Base-by-base conservation (phyloP, 176 grass and related monocot species). In the Coix lacrymajobi region DNA sequence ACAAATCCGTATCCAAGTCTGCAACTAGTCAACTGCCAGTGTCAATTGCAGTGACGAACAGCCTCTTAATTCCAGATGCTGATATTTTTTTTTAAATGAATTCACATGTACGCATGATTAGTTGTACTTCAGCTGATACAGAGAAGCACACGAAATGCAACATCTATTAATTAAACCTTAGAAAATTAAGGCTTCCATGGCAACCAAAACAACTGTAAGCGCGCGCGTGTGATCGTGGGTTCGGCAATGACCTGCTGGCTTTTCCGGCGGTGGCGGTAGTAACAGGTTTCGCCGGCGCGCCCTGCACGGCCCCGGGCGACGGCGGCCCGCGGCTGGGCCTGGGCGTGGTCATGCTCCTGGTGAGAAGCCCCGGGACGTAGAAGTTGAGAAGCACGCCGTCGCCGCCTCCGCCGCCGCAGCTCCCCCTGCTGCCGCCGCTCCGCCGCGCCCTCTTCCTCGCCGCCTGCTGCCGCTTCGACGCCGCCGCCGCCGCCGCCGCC, bases 311-410 rank as follows among this genome's bases (percentile, higher is more conserved):
- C 0, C 29, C 71, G 3, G 48, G 34, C 26, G 73, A 71, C 17
- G n/a, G 24, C 46, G 29, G 14, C 1, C 64, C 65, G 13, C 77
- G 78, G 68, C 77, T 26, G 3, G 26, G 43, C 33, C 81, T 73
- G 56, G 91, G 66, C 44, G 85, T 44, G 71, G 91, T 93, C 64
- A 90, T 83, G 88, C 91, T 87, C 79, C 91, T 28, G 6, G 73
- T 73, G 66, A 93, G 85, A 36, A 84, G 70, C 3, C 87, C 78
- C 9, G 90, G 91, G 34, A 93, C 71, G 85, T 93, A 93, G 85
- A 93, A 85, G 88, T 93, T 90, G 77, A 93, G 91, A 57, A 93
- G 85, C 67, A 93, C 91, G 81, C 91, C 91, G 77, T 90, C 82
- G 2, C 76, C 71, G 62, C 79, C 4, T 1, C 90, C 81, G 2